Base-by-base conservation (phyloP, 805 yeast species). In the Yarrowia sp. region DNA sequence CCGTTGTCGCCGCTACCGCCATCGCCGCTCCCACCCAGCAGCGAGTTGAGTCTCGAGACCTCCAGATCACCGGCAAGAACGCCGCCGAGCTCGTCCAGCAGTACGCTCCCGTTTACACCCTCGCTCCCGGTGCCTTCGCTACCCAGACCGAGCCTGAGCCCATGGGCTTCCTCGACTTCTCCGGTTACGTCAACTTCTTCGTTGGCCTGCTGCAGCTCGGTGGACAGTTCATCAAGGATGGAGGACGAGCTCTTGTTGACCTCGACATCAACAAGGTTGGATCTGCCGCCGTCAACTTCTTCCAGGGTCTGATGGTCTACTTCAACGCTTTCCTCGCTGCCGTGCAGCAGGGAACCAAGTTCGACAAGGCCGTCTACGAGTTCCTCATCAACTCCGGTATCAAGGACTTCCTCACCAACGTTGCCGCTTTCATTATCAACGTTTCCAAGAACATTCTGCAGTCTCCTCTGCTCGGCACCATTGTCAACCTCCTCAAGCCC, bases 161-260 rank as follows among this genome's bases (percentile, higher is more conserved):
- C 61, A 54, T 54, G 44, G 61, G 61, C 30, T 54, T 54, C 61
- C 61, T 54, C 26, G 61, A 54, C 61, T 54, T 54, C 46, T 54
- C 61, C 61, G 61, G 61, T 0, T 54, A 54, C 61, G 46, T 54
- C 35, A 54, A 54, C 61, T 54, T 54, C 46, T 26, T 38, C 16
- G 61, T 54, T 38, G 61, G 61, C 19, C 46, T 54, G 46, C 61
- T 54, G 44, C 61, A 54, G 61, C 33, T 35, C 11, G 61, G 61
- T 54, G 61, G 61, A 16, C 61, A 51, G 59, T 51, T 51, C 59
- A 51, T 51, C 59, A 51, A 51, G 59, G 59, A 51, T 16, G 59
- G 59, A 8, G 59, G 59, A 35, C 59, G 59, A 51, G 59, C 59
- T 35, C 59, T 51, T 10, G 59, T 51, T 17, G 59, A 35, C 19